phyloP scores from a whole-genome alignment of 441 rosid species.

The Jatropha multifida region DNA sequence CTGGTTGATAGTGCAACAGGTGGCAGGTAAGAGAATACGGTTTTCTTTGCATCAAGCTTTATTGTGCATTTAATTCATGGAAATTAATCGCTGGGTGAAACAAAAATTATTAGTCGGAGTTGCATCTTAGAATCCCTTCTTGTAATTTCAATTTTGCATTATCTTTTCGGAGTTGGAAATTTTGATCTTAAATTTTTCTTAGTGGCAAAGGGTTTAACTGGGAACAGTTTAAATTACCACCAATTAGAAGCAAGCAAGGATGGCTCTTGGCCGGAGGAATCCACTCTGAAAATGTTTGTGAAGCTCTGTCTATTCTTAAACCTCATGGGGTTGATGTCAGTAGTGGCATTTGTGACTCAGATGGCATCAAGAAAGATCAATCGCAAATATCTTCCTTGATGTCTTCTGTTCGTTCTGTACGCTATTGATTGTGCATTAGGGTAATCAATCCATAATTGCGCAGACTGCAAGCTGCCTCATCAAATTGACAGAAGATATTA shows the following conservation, averaged over 20 bases:
- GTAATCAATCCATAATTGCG: not conserved
- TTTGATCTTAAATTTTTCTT: not conserved
- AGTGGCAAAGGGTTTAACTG: slow-evolving; percentile 86
- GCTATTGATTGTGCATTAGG: slow-evolving; percentile 26
- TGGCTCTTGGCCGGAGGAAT: slow-evolving; percentile 95
- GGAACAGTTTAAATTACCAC: slow-evolving; percentile 63
- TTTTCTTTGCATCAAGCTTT: not conserved
- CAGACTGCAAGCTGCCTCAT: not conserved
- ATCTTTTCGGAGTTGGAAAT: not conserved
- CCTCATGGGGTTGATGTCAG: slow-evolving; percentile 85
- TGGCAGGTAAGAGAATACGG: slow-evolving; percentile 55
- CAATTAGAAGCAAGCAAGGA: slow-evolving; percentile 65
- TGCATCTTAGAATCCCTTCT: not conserved
- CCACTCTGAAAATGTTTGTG: slow-evolving; percentile 56
- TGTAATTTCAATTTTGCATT: not conserved
- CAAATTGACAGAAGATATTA: not conserved
- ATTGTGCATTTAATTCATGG: too few relatives aligned
- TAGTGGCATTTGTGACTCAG: slow-evolving; percentile 71
- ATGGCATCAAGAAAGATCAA: slow-evolving; percentile 69
- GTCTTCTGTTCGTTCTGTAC: slow-evolving; percentile 46
- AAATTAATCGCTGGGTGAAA: not conserved
- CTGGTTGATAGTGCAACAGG: slow-evolving; percentile 85
- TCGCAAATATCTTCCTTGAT: slow-evolving; percentile 60
- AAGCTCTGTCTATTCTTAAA: slow-evolving; percentile 61
- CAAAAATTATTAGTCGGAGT: not conserved